phyloP scores from a whole-genome alignment of 1,284 basidiomycete genomes.

The Trametes polyzona region DNA sequence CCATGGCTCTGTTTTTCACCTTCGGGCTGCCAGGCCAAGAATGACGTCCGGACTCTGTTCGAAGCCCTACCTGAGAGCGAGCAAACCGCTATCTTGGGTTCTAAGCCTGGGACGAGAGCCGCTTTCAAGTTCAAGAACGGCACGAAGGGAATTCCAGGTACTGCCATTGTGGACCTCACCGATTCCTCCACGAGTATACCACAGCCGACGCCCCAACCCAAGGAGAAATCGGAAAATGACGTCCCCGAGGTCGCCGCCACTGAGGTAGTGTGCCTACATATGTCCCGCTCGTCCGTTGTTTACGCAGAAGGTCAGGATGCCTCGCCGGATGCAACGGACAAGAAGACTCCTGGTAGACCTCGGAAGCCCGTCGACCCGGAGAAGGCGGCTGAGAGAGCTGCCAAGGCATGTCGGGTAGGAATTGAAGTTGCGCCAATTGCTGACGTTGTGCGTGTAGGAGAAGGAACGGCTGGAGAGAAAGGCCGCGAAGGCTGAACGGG shows the following conservation, averaged over 20 bases:
- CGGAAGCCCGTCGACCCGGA: conserved; percentile 62
- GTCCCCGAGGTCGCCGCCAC: neutral
- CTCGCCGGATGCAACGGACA: conserved; percentile 1
- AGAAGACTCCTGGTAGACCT: conserved; percentile 39
- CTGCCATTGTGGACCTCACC: conserved; percentile 8
- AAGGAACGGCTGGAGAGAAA: conserved; percentile 70
- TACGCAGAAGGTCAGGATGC: neutral
- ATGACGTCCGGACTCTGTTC: conserved; percentile 56
- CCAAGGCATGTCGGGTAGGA: conserved; percentile 45
- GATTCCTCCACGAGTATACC: neutral
- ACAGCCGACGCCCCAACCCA: neutral
- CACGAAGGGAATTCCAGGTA: conserved; percentile 5
- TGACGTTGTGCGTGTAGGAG: conserved; percentile 46
- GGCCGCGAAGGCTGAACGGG: conserved; percentile 63
- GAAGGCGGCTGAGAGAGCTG: conserved; percentile 60
- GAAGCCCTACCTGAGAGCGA: conserved; percentile 59
- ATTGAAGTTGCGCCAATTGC: neutral
- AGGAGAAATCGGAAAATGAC: neutral
- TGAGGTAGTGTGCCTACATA: conserved; percentile 2
- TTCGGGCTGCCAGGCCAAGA: conserved; percentile 56
- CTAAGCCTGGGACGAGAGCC: conserved; percentile 43
- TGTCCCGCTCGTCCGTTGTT: neutral
- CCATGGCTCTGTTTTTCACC: neutral
- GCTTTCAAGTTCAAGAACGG: conserved; percentile 11
- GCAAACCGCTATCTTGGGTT: conserved; percentile 55